Evolutionary conservation across 768 basidiomycete genomes (phyloP), one percentile per base, ranked within the genome.

Genomic region (Lentinula aciculospora): DNA sequence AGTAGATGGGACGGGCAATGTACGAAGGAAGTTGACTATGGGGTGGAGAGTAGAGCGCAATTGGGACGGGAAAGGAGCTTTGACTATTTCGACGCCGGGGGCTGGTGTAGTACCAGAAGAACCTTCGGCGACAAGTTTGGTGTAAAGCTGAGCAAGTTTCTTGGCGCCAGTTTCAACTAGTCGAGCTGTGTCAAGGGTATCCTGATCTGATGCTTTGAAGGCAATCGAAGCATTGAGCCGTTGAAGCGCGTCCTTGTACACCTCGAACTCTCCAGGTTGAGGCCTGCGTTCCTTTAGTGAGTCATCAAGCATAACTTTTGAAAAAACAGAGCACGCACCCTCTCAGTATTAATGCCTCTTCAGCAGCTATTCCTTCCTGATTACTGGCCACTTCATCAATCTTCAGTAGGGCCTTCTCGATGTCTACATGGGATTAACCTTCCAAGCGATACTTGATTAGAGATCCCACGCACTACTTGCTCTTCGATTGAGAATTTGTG

Each of bases 111-210:
- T 76, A 28, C 89, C 89, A 3, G 89, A 87, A 1, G 89, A 92
- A 25, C 83, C 88, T 71, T 92, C 90, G 2, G 92, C 91, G n/a
- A 92, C 88, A 31, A 89, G 77, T 64, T 89, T 91, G n/a, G 89
- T 94, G 66, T 88, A 93, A 12, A 92, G 71, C 63, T 91, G 89
- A 0, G 84, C 79, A 9, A 93, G 75, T 66, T 91, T 92, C 74
- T 92, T 92, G 4, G 84, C 83, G 7, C 92, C 91, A 1, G 89
- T 89, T 72, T 92, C 90, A 8, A 92, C 75, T 4, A 93, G 79
- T 40, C 86, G 82, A n/a, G 88, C 86, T 37, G 81, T 82, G 62
- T 85, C 81, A 0, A 73, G 76, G 3, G 81, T 69, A 60, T 81
- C 82, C 15, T 72, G 70, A 45, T 84, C 85, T 0, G 81, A 73